Evolutionary conservation across 2,329 filamentous ascomycete species (phyloP), one percentile per base, ranked within the genome.

Genomic region (Fusarium stilboides): DNA sequence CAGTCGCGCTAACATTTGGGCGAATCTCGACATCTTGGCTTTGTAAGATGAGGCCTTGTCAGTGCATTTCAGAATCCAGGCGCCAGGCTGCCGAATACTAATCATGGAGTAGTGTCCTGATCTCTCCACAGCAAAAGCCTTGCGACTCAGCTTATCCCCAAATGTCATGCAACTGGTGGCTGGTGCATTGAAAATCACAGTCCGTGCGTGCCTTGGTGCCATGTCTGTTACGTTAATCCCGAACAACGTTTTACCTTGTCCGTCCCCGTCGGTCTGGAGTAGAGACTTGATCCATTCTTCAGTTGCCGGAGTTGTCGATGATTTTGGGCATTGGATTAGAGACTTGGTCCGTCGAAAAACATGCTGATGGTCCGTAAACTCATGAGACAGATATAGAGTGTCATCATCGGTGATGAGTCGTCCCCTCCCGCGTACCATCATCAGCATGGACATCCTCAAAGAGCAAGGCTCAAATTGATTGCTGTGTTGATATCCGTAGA

Each of bases 171-270:
- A 65, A 42, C 22, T 36, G 36, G 52, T 65, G 53, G 62, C 50
- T 51, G 57, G 57, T 54, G 69, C 71, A 62, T 73, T 70, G 52
- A 60, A 68, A 60, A 70, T 57, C 47, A 46, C 62, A 56, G 67
- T 58, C 69, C 62, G 64, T 74, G 71, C 71, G 63, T 49, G 49
- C 65, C 64, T 55, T 65, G 54, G 46, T 57, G 28, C 46, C 15
- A 42, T 31, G 40, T 55, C 43, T 49, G 43, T 52, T 54, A 36
- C 28, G 40, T 53, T 54, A 57, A 58, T 50, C 54, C 69, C 57
- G 57, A 59, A 40, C 55, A 51, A 47, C 47, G 53, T 19, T 56
- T 42, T 43, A 28, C 57, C 47, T 60, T 54, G 44, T 57, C 52
- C 49, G 46, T 37, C 31, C 44, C 56, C 33, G 57, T 49, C 43